phyloP scores from a whole-genome alignment of 106 monocot species.

The Platanthera zijinensis region DNA sequence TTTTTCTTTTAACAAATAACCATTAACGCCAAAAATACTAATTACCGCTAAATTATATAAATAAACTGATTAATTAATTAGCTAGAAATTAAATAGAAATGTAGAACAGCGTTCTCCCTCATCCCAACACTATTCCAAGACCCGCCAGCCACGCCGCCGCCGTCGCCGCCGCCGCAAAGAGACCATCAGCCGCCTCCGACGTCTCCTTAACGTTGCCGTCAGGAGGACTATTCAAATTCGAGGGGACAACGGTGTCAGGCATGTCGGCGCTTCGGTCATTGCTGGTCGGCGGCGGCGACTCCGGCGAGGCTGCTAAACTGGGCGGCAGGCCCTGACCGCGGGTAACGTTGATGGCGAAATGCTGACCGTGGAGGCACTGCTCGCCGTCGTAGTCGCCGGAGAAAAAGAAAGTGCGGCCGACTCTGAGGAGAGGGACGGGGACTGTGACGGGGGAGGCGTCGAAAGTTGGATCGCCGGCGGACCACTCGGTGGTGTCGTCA shows the following conservation, averaged over 20 bases:
- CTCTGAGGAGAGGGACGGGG: conserved; percentile 68
- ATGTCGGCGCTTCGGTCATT: conserved; percentile 14
- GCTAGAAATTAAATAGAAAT: neutral
- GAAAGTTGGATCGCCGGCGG: conserved; percentile 35
- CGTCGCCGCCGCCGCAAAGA: neutral
- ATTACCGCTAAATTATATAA: no score
- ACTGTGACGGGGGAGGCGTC: conserved; percentile 41
- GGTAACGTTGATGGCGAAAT: conserved; percentile 53
- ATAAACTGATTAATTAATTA: no score
- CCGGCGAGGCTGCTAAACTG: conserved; percentile 27
- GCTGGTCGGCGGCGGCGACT: conserved; percentile 18
- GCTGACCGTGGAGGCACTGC: conserved; percentile 83
- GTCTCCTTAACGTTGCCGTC: conserved; percentile 13
- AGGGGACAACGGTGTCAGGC: conserved; percentile 42
- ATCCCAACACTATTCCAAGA: neutral
- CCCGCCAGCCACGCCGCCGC: neutral
- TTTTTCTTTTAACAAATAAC: neutral
- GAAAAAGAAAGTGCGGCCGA: conserved; percentile 75
- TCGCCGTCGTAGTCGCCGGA: conserved; percentile 88
- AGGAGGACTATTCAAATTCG: conserved; percentile 51
- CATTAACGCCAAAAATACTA: no score
- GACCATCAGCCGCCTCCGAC: neutral
- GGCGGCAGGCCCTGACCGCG: conserved; percentile 74
- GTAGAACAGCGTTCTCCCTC: neutral
- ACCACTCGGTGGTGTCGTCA: conserved; percentile 62